These are phyloP conservation scores for Cinnamomum chago DNA, from an alignment of 164 flowering plant genomes.

Conservation along the genomic window DNA sequence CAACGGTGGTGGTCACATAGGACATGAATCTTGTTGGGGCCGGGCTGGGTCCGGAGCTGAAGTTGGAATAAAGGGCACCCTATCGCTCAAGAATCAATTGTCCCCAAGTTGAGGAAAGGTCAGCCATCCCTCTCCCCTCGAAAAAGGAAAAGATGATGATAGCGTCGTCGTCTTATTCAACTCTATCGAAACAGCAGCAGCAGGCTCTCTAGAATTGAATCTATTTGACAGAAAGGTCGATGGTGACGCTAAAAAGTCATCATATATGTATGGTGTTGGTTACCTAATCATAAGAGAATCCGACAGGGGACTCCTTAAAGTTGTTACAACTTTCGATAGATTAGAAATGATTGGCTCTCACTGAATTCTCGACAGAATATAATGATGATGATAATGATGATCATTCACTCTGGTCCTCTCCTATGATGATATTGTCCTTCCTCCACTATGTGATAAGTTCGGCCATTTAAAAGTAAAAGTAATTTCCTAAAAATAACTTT, in stretches of 20 bases:
- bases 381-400: no score
- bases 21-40: not conserved
- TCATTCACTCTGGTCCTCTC: no score
- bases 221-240: not conserved
- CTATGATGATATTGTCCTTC: no score
- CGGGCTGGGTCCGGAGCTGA: not conserved
- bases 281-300: slow-evolving; percentile 5
- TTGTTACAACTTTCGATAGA: not conserved
- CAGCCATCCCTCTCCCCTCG: not conserved
- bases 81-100: slow-evolving; percentile 5
- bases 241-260: not conserved
- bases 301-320: slow-evolving; percentile 1
- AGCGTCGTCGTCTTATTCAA: not conserved
- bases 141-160: not conserved
- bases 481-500: no score
- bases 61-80: slow-evolving; percentile 3
- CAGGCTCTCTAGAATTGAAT: not conserved
- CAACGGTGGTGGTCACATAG: not conserved
- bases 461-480: no score
- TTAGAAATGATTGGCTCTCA: no score
- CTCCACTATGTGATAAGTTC: no score
- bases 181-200: not conserved
- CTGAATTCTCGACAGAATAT: no score
- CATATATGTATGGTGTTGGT: not conserved
- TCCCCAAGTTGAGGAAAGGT: slow-evolving; percentile 1